Percentiles rank a stretch among this genome's conserved stretches.
phyloP scores from a whole-genome alignment of 176 grass and related monocot species.

The Oryza brachyantha region DNA sequence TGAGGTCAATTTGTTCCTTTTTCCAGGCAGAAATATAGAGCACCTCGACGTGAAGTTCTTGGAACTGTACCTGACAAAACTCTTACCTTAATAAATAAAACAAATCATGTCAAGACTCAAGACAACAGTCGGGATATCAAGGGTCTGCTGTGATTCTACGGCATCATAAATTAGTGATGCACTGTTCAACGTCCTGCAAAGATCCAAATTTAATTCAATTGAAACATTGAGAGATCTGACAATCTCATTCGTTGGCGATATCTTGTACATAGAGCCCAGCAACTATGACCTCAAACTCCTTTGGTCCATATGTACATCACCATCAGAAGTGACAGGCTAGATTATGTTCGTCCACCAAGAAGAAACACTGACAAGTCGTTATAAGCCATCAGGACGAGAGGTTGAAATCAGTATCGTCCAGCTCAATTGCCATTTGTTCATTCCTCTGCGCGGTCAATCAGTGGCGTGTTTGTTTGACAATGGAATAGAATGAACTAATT shows the following conservation, averaged over 20 bases:
- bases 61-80: background rate
- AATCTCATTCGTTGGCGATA: background rate
- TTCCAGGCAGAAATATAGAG: background rate
- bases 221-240: background rate
- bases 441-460: background rate
- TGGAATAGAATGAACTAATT: background rate
- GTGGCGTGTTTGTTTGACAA: slow-evolving; percentile 19
- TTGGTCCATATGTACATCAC: slow-evolving; percentile 16
- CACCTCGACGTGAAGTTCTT: background rate
- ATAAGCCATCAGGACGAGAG: background rate
- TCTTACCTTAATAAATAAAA: background rate
- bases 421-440: slow-evolving; percentile 2
- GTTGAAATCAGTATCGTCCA: background rate
- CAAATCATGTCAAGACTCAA: background rate
- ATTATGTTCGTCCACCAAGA: slow-evolving; percentile 3
- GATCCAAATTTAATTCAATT: background rate
- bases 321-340: slow-evolving; percentile 12
- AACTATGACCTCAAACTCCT: background rate
- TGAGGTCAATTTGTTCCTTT: slow-evolving; percentile 5
- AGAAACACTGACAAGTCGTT: background rate
- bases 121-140: background rate
- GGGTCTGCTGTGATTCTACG: background rate
- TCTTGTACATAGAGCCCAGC: background rate
- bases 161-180: background rate
- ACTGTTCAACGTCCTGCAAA: background rate